Evolutionary conservation across 1,139 yeast species (phyloP).

Genomic region (Lodderomyces parapsilosis): DNA sequence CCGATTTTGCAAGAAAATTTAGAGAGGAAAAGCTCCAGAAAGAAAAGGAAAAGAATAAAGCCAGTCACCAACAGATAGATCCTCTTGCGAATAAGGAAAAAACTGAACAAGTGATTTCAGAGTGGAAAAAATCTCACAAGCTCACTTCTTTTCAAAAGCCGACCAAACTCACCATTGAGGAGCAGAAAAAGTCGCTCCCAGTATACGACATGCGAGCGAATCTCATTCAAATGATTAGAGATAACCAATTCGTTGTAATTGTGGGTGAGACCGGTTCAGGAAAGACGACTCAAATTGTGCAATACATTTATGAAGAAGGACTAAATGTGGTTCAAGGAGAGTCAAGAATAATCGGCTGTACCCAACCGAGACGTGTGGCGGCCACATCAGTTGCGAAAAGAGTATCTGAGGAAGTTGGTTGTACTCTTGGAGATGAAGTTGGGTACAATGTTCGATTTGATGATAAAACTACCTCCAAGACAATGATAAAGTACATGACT

Average conservation of each 20-base stretch:
- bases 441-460: slow-evolving; percentile 90
- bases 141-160: slow-evolving; percentile 53
- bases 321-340: slow-evolving; percentile 19
- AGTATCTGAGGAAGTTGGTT: slow-evolving; percentile 81
- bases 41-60: slow-evolving; percentile 52
- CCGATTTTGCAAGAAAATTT: slow-evolving; percentile 62
- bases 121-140: slow-evolving; percentile 20
- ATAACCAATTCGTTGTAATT: slow-evolving; percentile 44
- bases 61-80: slow-evolving; percentile 35
- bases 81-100: slow-evolving; percentile 28
- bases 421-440: slow-evolving; percentile 69
- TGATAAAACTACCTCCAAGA: slow-evolving; percentile 57
- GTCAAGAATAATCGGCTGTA: slow-evolving; percentile 60
- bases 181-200: slow-evolving; percentile 71
- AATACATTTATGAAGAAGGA: slow-evolving; percentile 40
- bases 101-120: slow-evolving; percentile 7
- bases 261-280: slow-evolving; percentile 53
- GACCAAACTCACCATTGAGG: slow-evolving; percentile 46
- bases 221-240: slow-evolving; percentile 54
- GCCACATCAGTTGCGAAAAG: slow-evolving; percentile 92
- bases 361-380: slow-evolving; percentile 96
- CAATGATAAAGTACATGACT: slow-evolving; percentile 74
- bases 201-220: slow-evolving; percentile 63
- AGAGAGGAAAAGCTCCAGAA: slow-evolving; percentile 57
- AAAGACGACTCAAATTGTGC: slow-evolving; percentile 43